Evolutionary conservation across 768 basidiomycete genomes (phyloP), one percentile per base, ranked within the genome.

Genomic region (Macrolepiota albuminosa): DNA sequence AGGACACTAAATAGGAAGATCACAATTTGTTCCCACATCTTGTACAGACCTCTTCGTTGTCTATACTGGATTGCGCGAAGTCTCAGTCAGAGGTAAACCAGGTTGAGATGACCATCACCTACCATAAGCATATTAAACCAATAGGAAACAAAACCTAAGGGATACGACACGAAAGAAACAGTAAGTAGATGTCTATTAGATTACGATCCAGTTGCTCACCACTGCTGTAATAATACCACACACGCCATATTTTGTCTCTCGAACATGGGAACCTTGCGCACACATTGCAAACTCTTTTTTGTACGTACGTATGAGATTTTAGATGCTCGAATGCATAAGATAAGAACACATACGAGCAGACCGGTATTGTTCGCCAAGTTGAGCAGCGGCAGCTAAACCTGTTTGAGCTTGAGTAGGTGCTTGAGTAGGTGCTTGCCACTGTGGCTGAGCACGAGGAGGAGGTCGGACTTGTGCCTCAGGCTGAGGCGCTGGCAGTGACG

Each of bases 111-210:
- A 13, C 18, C 2, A 39, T n/a, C 6, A 46, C 63, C 57, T 43
- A 62, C 65, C 59, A 64, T 18, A 66, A 54, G 33, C 63, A 66
- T 14, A 66, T 37, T 3, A 66, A 56, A 9, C 66, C 66, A 36
- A 66, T 55, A 16, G 66, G 63, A 39, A 66, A 64, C 11, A 47
- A 48, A 1, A 64, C 2, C 63, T 66, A 34, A 29, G 31, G 33
- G 29, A 43, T 16, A 31, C 31, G 53, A 33, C 4, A 7, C 7
- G 2, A 34, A 36, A 48, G 55, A 29, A 39, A 29, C 26, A 48
- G 9, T 57, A 18, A 34, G 33, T 34, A 24, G 21, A 26, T n/a
- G 13, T 18, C 14, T 24, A 48, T 45, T 6, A 18, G 6, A 6
- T 34, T n/a, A 24, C 8, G 18, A 31, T 31, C 26, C 26, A 24